These are phyloP conservation scores for Austroboletus rostrupii DNA, from an alignment of 1,284 basidiomycete genomes.

Conservation along the genomic window DNA sequence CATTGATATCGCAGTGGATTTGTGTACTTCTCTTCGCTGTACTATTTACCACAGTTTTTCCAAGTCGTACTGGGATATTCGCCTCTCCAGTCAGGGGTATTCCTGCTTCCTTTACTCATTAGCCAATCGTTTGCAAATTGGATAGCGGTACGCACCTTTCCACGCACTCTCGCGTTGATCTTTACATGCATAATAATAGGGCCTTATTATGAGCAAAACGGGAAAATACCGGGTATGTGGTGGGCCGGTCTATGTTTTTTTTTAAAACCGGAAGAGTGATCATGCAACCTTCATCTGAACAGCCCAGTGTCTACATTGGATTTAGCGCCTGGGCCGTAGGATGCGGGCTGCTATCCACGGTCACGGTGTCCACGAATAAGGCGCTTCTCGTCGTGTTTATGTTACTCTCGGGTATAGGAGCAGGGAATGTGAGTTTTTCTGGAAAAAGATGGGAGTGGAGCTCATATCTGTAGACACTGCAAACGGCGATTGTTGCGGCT, in stretches of 20 bases:
- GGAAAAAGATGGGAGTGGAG: not conserved
- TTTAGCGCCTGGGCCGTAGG: constrained; percentile 70
- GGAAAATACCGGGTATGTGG: constrained; percentile 56
- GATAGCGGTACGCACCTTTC: constrained; percentile 40
- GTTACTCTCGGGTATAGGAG: constrained; percentile 64
- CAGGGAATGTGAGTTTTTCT: constrained; percentile 48
- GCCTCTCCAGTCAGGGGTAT: constrained; percentile 28
- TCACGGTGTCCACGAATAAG: constrained; percentile 46
- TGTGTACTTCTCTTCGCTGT: constrained; percentile 57
- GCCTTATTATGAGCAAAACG: constrained; percentile 60
- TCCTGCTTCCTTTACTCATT: constrained; percentile 37
- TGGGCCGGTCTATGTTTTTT: not conserved
- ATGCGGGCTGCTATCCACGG: constrained; percentile 64
- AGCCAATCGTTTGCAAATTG: constrained; percentile 58
- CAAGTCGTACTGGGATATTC: constrained; percentile 61
- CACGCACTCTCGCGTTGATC: not conserved
- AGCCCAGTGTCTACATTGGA: constrained; percentile 61
- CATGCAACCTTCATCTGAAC: constrained; percentile 1
- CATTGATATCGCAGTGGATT: constrained; percentile 39
- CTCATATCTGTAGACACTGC: constrained; percentile 43
- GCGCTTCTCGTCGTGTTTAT: constrained; percentile 63
- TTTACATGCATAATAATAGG: constrained; percentile 34
- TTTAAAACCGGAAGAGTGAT: not conserved
- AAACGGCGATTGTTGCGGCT: constrained; percentile 64
- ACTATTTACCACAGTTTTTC: constrained; percentile 73